Evolutionary conservation across 768 basidiomycete species (phyloP).

Genomic region (Postia placenta): DNA sequence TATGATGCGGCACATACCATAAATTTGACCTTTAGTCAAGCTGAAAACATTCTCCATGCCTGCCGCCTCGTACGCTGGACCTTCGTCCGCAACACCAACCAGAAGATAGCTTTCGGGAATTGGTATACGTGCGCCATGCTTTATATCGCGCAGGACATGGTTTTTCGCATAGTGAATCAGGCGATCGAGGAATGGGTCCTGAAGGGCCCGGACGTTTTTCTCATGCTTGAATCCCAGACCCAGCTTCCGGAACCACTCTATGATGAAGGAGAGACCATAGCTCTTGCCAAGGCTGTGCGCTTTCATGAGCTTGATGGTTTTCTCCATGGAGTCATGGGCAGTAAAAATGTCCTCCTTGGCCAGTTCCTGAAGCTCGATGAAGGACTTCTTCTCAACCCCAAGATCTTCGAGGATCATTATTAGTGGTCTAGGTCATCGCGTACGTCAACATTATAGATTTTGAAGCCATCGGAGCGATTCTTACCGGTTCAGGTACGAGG

Average conservation of each 20-base stretch:
- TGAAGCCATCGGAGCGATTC: constrained; percentile 6
- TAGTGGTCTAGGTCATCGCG: constrained; percentile 43
- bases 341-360: constrained; percentile 53
- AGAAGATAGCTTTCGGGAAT: constrained; percentile 64
- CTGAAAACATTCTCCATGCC: constrained; percentile 49
- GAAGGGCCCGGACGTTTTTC: constrained; percentile 2
- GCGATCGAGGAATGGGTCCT: constrained; percentile 20
- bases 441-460: background rate
- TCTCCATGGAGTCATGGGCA: constrained; percentile 49
- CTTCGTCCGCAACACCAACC: constrained; percentile 82
- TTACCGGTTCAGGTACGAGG: constrained; percentile 69
- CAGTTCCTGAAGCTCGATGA: constrained; percentile 54
- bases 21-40: constrained; percentile 56
- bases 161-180: constrained; percentile 38
- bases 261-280: constrained; percentile 45
- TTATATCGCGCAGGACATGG: constrained; percentile 68
- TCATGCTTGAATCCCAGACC: constrained; percentile 18
- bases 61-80: constrained; percentile 48
- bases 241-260: constrained; percentile 39
- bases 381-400: constrained; percentile 51
- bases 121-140: constrained; percentile 68
- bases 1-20: constrained; percentile 40
- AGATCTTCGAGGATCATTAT: constrained; percentile 78
- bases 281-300: constrained; percentile 37
- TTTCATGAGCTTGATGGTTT: constrained; percentile 44